A percentile compares a stretch with the other conserved stretches of the same genome.
Conservation (phyloP, 2,329 filamentous ascomycete genomes). For the Pseudogymnoascus sp. region DNA sequence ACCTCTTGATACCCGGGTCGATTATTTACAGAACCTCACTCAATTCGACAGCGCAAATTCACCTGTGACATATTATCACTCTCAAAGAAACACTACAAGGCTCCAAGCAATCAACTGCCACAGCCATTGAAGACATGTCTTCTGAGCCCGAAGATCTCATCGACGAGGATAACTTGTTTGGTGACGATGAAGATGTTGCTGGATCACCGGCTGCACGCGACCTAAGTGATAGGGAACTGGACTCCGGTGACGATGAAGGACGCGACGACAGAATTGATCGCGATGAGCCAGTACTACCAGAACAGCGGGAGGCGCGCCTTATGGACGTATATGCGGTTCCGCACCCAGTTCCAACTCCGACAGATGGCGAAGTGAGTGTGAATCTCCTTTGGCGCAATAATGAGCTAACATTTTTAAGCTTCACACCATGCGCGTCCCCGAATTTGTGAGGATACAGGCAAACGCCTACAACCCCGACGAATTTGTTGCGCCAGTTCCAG, state of each 20-base stretch:
- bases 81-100: background rate
- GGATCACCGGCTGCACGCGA: slow-evolving; percentile 25
- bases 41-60: background rate
- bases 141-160: slow-evolving; percentile 28
- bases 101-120: background rate
- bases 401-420: slow-evolving; percentile 39
- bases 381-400: slow-evolving; percentile 21
- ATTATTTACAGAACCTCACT: background rate
- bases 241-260: slow-evolving; percentile 53
- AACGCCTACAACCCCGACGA: slow-evolving; percentile 56
- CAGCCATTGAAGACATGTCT: slow-evolving; percentile 11
- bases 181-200: slow-evolving; percentile 40
- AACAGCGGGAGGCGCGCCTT: slow-evolving; percentile 40
- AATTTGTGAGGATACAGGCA: slow-evolving; percentile 63
- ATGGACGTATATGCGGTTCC: slow-evolving; percentile 58
- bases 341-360: slow-evolving; percentile 62
- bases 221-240: slow-evolving; percentile 52
- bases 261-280: slow-evolving; percentile 46
- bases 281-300: slow-evolving; percentile 35
- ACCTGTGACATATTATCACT: background rate
- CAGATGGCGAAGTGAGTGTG: slow-evolving; percentile 54
- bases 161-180: slow-evolving; percentile 54
- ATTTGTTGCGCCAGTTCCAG: slow-evolving; percentile 55
- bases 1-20: background rate
- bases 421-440: slow-evolving; percentile 62